A percentile compares a stretch with the other conserved stretches of the same genome.
phyloP scores from a whole-genome alignment of 257 asterid species.

The Parsonsia alboflavescens region DNA sequence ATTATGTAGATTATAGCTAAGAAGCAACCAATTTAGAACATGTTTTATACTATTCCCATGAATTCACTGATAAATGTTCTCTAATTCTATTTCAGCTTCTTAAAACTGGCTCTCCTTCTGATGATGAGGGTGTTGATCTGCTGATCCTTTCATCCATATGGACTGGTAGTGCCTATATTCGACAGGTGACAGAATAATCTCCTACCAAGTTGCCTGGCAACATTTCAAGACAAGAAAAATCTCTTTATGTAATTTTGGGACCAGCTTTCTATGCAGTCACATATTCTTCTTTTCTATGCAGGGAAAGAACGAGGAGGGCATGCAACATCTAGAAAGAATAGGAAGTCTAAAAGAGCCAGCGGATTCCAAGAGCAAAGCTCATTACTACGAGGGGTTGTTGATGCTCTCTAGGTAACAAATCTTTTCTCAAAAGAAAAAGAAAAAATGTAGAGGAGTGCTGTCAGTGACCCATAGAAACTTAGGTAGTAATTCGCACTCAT shows the following conservation, averaged over 20 bases:
- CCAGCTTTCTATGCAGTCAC: background rate
- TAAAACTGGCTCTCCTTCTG: constrained; percentile 40
- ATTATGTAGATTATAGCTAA: background rate
- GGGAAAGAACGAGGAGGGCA: constrained; percentile 74
- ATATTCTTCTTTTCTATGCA: constrained; percentile 17
- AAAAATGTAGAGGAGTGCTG: background rate
- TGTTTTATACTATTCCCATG: background rate
- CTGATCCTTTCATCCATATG: constrained; percentile 74
- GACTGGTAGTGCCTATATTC: constrained; percentile 67
- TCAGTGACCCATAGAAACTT: background rate
- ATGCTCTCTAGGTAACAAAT: constrained; percentile 59
- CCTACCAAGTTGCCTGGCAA: background rate
- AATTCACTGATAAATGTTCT: background rate
- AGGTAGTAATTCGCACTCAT: background rate
- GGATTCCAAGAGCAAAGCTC: constrained; percentile 64
- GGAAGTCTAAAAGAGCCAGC: constrained; percentile 62
- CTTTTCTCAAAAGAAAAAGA: too few relatives aligned
- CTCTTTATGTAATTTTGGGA: background rate
- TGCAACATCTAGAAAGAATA: constrained; percentile 70
- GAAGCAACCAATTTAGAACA: background rate
- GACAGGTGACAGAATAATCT: constrained; percentile 45
- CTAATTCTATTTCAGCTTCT: constrained; percentile 48
- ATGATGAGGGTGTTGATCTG: constrained; percentile 61
- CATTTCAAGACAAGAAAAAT: too few relatives aligned
- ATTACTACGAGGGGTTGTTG: constrained; percentile 68